Conservation (phyloP, 306 rosid genomes). For the Boehmeria nivea region DNA sequence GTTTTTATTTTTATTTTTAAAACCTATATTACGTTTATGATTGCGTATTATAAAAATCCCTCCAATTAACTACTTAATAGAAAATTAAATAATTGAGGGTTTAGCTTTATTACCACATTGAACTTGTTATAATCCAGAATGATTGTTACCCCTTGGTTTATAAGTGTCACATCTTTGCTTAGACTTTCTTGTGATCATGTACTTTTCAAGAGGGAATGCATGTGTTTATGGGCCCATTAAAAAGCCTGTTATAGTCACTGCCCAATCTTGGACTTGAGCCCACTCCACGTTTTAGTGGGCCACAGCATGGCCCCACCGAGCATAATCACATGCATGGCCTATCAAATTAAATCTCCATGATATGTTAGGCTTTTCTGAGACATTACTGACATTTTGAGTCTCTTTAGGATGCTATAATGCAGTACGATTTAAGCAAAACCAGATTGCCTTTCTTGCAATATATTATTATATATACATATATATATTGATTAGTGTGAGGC, state of each 20-base stretch:
- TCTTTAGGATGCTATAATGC: conserved; percentile 12
- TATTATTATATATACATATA: neutral
- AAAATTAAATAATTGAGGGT: no score
- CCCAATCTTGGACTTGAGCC: conserved; percentile 1
- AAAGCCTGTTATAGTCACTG: neutral
- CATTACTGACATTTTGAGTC: conserved; percentile 23
- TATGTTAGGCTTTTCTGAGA: conserved; percentile 38
- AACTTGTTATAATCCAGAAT: no score
- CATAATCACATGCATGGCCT: conserved; percentile 25
- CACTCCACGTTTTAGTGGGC: conserved; percentile 3
- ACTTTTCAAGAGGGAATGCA: neutral
- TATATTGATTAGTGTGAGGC: neutral
- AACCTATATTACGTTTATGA: no score
- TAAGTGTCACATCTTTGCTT: conserved; percentile 15
- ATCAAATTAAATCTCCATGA: conserved; percentile 20
- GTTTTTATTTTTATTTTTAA: no score
- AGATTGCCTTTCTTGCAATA: neutral
- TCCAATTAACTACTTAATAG: no score
- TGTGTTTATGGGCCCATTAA: conserved; percentile 4
- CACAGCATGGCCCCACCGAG: conserved; percentile 10
- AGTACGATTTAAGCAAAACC: conserved; percentile 5
- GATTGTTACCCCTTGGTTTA: no score
- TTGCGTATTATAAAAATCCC: no score
- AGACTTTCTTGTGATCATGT: neutral
- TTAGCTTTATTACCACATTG: no score